Conservation (phyloP, 257 asterid species). For the Eucommia ulmoides region DNA sequence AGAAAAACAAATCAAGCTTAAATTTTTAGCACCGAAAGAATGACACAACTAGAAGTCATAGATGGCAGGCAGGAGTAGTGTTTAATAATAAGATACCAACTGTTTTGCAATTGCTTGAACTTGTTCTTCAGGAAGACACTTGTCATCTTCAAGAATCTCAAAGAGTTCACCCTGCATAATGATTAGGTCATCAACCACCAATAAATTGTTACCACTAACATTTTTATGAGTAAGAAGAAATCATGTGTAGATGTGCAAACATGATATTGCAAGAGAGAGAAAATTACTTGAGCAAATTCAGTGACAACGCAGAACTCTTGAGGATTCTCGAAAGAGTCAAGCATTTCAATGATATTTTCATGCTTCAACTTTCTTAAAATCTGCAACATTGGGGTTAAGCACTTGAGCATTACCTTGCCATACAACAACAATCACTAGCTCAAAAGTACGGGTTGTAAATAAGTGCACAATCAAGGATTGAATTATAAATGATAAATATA, state of each 20-base stretch:
- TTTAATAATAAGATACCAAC: slow-evolving; percentile 39
- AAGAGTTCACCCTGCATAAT: slow-evolving; percentile 81
- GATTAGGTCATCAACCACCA: slow-evolving; percentile 10
- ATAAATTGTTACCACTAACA: not conserved
- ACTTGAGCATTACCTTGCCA: no score
- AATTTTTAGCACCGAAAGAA: not conserved
- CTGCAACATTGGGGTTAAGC: slow-evolving; percentile 28
- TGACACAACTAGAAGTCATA: no score
- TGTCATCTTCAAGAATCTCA: slow-evolving; percentile 97
- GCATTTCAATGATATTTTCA: slow-evolving; percentile 85
- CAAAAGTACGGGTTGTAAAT: no score
- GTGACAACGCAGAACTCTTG: slow-evolving; percentile 98
- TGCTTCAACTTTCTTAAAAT: slow-evolving; percentile 91
- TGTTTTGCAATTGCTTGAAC: slow-evolving; percentile 98
- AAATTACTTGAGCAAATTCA: slow-evolving; percentile 78
- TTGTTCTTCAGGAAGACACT: slow-evolving; percentile 97
- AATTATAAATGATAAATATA: no score
- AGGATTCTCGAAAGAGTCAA: slow-evolving; percentile 90
- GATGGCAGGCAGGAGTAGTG: slow-evolving; percentile 1
- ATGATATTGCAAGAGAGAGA: slow-evolving; percentile 1
- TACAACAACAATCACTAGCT: not conserved
- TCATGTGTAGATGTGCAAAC: not conserved
- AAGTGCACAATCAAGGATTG: not conserved
- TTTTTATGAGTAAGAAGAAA: not conserved
- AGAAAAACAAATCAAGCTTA: not conserved